A percentile compares a stretch with the other conserved stretches of the same genome.
These are phyloP conservation scores for Catunica adiposa DNA, from an alignment of 2,329 filamentous ascomycete genomes.

Conservation along the genomic window DNA sequence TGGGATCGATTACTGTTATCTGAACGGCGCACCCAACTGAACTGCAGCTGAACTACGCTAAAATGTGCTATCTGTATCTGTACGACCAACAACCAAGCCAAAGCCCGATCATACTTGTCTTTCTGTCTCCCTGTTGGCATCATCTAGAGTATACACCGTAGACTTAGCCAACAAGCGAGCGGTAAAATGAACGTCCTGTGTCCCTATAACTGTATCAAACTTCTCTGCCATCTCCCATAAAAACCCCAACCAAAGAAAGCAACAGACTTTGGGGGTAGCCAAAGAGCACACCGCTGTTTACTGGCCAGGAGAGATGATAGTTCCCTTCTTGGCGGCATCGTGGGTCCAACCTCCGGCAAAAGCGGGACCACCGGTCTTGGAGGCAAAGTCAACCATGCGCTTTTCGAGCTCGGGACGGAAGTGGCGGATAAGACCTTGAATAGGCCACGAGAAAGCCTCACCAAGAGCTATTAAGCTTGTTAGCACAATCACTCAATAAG, in stretches of 20 bases:
- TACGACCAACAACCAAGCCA: background rate
- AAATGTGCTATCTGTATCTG: background rate
- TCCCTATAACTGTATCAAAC: slow-evolving; percentile 1
- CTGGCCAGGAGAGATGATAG: slow-evolving; percentile 78
- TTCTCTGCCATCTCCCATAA: background rate
- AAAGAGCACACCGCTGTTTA: slow-evolving; percentile 30
- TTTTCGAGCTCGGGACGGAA: slow-evolving; percentile 93
- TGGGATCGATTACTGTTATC: background rate
- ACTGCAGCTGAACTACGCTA: background rate
- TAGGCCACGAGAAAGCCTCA: slow-evolving; percentile 96
- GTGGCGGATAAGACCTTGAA: slow-evolving; percentile 94
- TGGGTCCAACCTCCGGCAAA: slow-evolving; percentile 80
- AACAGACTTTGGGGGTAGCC: background rate
- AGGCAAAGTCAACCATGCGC: slow-evolving; percentile 65
- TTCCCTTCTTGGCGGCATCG: slow-evolving; percentile 57
- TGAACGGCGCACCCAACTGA: background rate
- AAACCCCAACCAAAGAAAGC: background rate
- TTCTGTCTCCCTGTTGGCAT: background rate
- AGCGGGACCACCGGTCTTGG: slow-evolving; percentile 54
- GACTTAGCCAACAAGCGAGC: background rate
- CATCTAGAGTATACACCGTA: background rate
- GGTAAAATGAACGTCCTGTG: slow-evolving; percentile 2
- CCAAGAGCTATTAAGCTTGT: slow-evolving; percentile 49
- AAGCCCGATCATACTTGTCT: background rate
- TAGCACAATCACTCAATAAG: slow-evolving; percentile 16